Evolutionary conservation across 345 rosid species (phyloP), one percentile per base, ranked within the genome.

Genomic region (Boechera retrofracta): DNA sequence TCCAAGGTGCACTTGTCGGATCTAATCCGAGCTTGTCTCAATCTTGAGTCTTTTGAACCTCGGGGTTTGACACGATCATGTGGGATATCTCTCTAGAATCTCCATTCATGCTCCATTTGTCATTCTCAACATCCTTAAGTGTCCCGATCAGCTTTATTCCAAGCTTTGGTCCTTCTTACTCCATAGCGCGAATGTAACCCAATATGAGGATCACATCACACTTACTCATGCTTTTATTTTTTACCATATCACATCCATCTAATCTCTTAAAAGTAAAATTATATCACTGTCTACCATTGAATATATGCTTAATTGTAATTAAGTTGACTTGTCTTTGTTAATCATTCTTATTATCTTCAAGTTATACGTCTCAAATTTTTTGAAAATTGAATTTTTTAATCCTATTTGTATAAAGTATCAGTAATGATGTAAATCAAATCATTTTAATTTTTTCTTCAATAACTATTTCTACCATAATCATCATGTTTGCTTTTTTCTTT

Each of bases 271-370:
- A 78, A 66, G 77, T 78, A 56, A 64, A 64, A 64, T 47, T 48
- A 77, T 57, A 77, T 45, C 72, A 64, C 47, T 57, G 81, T 77
- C 81, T 65, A 64, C 81, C 81, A 77, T 72, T 77, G 68, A 77
- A 77, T 71, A 71, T 71, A 71, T 77, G 32, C 81, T 71, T 56
- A 18, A 38, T 57, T 65, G 29, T 33, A 18, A 38, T 77, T 77
- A 71, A 71, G 73, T 77, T 77, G 81, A 77, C 76, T 42, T 63
- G 41, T 64, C 71, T 49, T 64, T 12, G 8, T 26, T 71, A 77
- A 77, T 77, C 62, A 71, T 77, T 71, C 72, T 2, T 57, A 62
- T 47, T 77, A 47, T 64, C 72, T 51, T 41, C 8, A 29, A 52
- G 5, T 4, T 1, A 52, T 63, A 39, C 39, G 2, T 60, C 45